A percentile compares a stretch with the other conserved stretches of the same genome.
Conservation (phyloP, 1,284 basidiomycete genomes). For the Ustilago lituana region DNA sequence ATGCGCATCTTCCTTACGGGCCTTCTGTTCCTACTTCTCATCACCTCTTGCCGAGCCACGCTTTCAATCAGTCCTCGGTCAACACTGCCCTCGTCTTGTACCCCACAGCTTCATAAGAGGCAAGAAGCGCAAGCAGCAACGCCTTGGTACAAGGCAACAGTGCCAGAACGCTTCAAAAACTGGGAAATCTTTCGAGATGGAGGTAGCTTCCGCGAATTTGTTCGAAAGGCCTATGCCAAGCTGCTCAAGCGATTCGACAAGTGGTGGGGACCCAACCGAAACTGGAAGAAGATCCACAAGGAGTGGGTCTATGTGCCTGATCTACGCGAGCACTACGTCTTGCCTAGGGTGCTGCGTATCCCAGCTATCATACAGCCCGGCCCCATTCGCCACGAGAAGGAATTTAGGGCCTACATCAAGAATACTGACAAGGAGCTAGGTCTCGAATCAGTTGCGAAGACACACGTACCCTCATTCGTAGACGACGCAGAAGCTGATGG, state of each 20-base stretch:
- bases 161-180: constrained; percentile 13
- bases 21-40: background rate
- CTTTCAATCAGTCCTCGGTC: background rate
- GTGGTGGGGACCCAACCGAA: constrained; percentile 9
- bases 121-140: background rate
- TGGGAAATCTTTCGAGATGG: constrained; percentile 34
- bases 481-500: constrained; percentile 2
- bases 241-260: constrained; percentile 12
- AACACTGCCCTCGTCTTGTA: too few relatives aligned
- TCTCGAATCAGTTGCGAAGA: constrained; percentile 1
- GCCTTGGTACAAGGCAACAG: constrained; percentile 11
- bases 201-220: constrained; percentile 10
- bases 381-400: constrained; percentile 14
- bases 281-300: constrained; percentile 11
- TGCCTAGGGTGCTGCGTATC: constrained; percentile 30
- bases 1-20: constrained; percentile 1
- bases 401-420: constrained; percentile 6
- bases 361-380: constrained; percentile 24
- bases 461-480: constrained; percentile 3
- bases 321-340: constrained; percentile 32
- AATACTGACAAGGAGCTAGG: constrained; percentile 4
- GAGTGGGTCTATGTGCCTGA: constrained; percentile 35
- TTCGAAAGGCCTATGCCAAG: constrained; percentile 20
- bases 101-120: background rate
- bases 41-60: background rate